These are phyloP conservation scores for Annulohypoxylon nitens DNA, from an alignment of 495 filamentous ascomycete genomes.

Conservation along the genomic window DNA sequence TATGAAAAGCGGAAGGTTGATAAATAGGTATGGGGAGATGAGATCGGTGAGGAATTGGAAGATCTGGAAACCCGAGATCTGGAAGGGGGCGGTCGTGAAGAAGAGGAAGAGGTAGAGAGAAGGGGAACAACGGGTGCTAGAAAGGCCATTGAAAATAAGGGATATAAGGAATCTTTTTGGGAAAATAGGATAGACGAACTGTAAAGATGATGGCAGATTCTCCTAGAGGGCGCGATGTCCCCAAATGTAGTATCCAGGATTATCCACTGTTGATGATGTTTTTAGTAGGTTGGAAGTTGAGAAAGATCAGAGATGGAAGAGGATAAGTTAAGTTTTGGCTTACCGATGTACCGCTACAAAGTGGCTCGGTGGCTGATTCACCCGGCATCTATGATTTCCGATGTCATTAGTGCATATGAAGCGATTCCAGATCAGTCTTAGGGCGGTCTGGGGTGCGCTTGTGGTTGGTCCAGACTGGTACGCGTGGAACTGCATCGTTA, in stretches of 20 bases:
- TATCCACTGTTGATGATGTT: conserved; percentile 42
- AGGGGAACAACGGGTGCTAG: conserved; percentile 41
- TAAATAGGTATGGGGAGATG: conserved; percentile 39
- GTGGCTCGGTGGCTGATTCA: conserved; percentile 13
- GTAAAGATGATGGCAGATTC: conserved; percentile 47
- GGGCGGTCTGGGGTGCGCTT: conserved; percentile 1
- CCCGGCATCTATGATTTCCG: not conserved
- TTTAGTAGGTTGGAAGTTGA: conserved; percentile 7
- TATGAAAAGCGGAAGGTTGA: conserved; percentile 49
- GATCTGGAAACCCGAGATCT: conserved; percentile 35
- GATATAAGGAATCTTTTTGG: conserved; percentile 29
- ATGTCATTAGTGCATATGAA: not conserved
- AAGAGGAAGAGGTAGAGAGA: conserved; percentile 18
- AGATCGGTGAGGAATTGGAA: conserved; percentile 40
- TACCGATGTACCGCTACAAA: not conserved
- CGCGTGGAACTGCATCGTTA: no score
- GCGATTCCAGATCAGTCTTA: not conserved
- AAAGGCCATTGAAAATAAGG: conserved; percentile 38
- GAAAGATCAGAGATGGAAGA: conserved; percentile 7
- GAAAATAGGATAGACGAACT: conserved; percentile 57
- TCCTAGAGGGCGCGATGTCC: conserved; percentile 51
- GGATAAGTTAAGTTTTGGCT: conserved; percentile 6
- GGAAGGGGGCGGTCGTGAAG: conserved; percentile 46
- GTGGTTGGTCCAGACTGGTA: not conserved
- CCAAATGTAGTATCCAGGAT: conserved; percentile 39